Conservation (phyloP, 768 basidiomycete species). For the Mycena epipterygia region DNA sequence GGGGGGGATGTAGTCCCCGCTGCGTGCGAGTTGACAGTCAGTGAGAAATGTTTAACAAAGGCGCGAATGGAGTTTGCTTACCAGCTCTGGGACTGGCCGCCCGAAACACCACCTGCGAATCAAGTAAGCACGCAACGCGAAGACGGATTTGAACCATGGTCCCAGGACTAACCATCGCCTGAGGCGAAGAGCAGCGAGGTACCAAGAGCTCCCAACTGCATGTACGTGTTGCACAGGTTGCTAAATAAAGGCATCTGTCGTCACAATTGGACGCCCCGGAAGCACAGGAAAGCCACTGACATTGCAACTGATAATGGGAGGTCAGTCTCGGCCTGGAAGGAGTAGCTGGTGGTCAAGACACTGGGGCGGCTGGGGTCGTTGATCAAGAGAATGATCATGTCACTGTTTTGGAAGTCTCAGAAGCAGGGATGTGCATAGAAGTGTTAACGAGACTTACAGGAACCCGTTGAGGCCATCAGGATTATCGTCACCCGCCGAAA, state of each 20-base stretch:
- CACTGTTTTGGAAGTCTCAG: constrained; percentile 41
- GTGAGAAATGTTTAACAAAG: constrained; percentile 6
- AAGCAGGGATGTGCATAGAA: constrained; percentile 25
- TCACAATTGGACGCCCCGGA: neutral
- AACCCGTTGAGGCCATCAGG: constrained; percentile 42
- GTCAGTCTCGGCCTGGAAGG: constrained; percentile 48
- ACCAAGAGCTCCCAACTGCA: constrained; percentile 46
- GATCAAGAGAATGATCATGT: constrained; percentile 37
- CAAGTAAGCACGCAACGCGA: neutral
- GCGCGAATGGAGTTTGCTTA: constrained; percentile 4
- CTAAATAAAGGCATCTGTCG: constrained; percentile 9
- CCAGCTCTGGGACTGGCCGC: neutral
- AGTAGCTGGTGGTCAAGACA: constrained; percentile 40
- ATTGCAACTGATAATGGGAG: constrained; percentile 28
- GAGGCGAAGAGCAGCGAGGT: constrained; percentile 4
- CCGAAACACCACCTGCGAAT: constrained; percentile 11
- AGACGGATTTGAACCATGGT: constrained; percentile 3
- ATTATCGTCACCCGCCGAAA: constrained; percentile 46
- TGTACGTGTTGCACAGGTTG: constrained; percentile 43
- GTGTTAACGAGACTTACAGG: constrained; percentile 2
- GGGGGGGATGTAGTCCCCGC: neutral
- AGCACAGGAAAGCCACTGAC: constrained; percentile 5
- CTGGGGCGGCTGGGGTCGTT: constrained; percentile 27
- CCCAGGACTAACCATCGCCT: constrained; percentile 39
- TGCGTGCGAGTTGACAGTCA: neutral